These are phyloP conservation scores for Suhomyces sp. DNA, from an alignment of 805 yeast genomes.

Conservation along the genomic window DNA sequence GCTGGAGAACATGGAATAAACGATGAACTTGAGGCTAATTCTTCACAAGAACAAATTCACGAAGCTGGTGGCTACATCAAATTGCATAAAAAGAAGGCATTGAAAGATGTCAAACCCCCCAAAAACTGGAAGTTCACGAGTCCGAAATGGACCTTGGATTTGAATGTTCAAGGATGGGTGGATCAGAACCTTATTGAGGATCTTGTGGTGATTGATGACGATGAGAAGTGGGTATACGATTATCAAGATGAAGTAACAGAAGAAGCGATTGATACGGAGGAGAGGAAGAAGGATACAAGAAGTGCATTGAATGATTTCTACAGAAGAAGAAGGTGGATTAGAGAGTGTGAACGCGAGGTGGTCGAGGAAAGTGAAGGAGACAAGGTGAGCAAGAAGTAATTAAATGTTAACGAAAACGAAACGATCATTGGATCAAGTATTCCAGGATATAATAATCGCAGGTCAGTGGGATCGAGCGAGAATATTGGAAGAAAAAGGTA, in stretches of 20 bases:
- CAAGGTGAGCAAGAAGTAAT: no score
- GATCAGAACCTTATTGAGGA: constrained; percentile 46
- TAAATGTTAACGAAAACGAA: no score
- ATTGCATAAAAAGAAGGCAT: constrained; percentile 12
- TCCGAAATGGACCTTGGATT: constrained; percentile 64
- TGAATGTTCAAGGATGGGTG: constrained; percentile 66
- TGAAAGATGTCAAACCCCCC: constrained; percentile 55
- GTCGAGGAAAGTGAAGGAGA: not conserved
- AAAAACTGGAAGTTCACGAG: constrained; percentile 53
- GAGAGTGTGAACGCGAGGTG: constrained; percentile 34
- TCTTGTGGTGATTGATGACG: constrained; percentile 61
- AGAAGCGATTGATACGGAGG: constrained; percentile 1
- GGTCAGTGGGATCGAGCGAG: not conserved
- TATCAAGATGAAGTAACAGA: constrained; percentile 25
- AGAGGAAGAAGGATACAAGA: constrained; percentile 31
- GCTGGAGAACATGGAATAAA: not conserved
- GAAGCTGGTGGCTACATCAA: constrained; percentile 1
- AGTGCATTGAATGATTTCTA: no score
- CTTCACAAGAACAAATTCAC: not conserved
- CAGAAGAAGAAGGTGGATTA: constrained; percentile 69
- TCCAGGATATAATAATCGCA: no score
- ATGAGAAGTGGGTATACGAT: constrained; percentile 88
- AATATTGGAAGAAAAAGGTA: constrained; percentile 1
- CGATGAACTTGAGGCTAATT: constrained; percentile 1
- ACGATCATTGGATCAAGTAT: no score